A percentile compares a stretch with the other conserved stretches of the same genome.
phyloP scores from a whole-genome alignment of 768 basidiomycete species.

The Lentinula guzmanii region DNA sequence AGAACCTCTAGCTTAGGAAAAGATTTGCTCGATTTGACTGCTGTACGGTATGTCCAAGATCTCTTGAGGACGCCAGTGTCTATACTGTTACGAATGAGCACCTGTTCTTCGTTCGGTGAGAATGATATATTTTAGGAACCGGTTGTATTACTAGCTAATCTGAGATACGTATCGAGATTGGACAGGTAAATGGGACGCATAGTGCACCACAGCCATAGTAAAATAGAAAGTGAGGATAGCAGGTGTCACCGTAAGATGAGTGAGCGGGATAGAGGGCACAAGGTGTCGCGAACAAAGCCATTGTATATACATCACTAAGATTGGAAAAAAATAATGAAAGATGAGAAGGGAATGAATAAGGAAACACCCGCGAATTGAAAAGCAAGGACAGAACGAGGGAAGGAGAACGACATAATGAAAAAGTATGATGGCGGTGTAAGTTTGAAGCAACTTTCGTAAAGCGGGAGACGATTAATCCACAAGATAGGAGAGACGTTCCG shows the following conservation, averaged over 20 bases:
- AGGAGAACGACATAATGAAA: neutral
- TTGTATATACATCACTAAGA: neutral
- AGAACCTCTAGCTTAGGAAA: no score
- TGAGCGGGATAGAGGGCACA: neutral
- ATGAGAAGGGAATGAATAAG: neutral
- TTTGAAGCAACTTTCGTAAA: neutral
- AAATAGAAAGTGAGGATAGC: neutral
- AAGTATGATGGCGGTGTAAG: neutral
- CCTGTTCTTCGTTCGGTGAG: no score
- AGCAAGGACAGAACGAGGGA: neutral
- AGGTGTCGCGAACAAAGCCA: constrained; percentile 7
- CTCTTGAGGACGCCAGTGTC: no score
- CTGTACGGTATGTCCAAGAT: no score
- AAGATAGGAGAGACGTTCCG: neutral
- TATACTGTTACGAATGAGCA: no score
- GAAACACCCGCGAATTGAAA: neutral
- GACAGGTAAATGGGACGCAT: neutral
- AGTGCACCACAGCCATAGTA: neutral
- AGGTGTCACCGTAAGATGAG: neutral
- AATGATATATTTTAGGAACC: neutral
- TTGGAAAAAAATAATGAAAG: neutral
- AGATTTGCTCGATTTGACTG: no score
- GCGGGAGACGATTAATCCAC: neutral
- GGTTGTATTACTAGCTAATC: neutral
- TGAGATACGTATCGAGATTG: neutral